These are phyloP conservation scores for Backusella tuberculispora DNA, from an alignment of 192 early-diverging fungal species.

Conservation along the genomic window DNA sequence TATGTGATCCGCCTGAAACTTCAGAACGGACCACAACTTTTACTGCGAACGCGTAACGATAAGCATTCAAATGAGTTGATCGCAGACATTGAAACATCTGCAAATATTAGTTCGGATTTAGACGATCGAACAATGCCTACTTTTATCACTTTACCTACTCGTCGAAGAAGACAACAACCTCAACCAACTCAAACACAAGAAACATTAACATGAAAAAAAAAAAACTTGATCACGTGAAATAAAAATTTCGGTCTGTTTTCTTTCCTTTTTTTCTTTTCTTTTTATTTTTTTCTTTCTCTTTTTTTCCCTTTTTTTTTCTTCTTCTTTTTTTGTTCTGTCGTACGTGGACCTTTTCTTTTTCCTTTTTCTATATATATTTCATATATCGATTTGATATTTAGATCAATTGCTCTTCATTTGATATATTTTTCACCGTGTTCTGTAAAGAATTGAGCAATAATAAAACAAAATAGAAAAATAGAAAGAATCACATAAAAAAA, in stretches of 20 bases:
- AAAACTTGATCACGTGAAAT: neutral
- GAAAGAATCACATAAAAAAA: neutral
- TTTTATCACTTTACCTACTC: conserved; percentile 48
- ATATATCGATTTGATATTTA: neutral
- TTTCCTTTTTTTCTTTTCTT: conserved; percentile 11
- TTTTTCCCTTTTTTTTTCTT: neutral
- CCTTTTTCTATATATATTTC: conserved; percentile 2
- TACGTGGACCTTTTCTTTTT: conserved; percentile 6
- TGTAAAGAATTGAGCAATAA: conserved; percentile 13
- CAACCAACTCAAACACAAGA: neutral
- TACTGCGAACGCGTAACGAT: conserved; percentile 44
- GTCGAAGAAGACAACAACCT: conserved; percentile 23
- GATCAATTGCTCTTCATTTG: conserved; percentile 6
- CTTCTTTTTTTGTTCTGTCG: neutral
- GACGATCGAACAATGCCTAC: conserved; percentile 52
- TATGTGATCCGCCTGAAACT: conserved; percentile 51
- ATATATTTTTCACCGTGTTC: conserved; percentile 4
- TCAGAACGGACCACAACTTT: conserved; percentile 43
- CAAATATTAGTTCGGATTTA: conserved; percentile 51
- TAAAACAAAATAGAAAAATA: neutral
- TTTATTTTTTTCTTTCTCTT: neutral
- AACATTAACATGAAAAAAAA: conserved; percentile 11
- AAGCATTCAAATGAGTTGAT: conserved; percentile 48
- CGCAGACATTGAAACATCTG: conserved; percentile 50
- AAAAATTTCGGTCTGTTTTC: neutral